These are phyloP conservation scores for Mesostigma viride DNA, from an alignment of 139 green algal species.

Conservation along the genomic window DNA sequence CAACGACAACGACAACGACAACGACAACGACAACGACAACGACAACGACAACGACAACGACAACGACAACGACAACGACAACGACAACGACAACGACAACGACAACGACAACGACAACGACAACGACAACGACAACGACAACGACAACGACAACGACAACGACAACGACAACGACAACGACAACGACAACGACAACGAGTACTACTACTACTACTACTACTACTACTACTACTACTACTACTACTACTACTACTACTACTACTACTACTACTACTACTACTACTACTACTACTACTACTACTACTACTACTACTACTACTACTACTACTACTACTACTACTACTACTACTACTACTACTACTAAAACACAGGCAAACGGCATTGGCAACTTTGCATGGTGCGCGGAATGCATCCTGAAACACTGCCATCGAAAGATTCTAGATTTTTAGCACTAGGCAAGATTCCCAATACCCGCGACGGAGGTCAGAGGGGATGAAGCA, in stretches of 20 bases:
- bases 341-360: too few species aligned
- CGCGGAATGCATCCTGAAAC: too few species aligned
- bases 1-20: neutral
- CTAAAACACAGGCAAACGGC: too few species aligned
- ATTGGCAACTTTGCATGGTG: too few species aligned
- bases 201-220: conserved; percentile 7
- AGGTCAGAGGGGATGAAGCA: too few species aligned
- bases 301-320: conserved; percentile 4
- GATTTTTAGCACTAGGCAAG: too few species aligned
- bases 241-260: conserved; percentile 4
- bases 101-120: neutral
- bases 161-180: neutral
- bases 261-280: conserved; percentile 5
- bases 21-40: neutral
- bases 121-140: neutral
- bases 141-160: neutral
- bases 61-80: neutral
- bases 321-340: conserved; percentile 7
- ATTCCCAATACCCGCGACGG: too few species aligned
- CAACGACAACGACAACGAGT: neutral
- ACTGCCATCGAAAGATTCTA: too few species aligned
- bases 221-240: conserved; percentile 6
- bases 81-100: neutral
- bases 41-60: neutral
- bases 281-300: conserved; percentile 8